Evolutionary conservation across 371 early-diverging fungal species (phyloP).

Genomic region (Syncephalastrum monosporum): DNA sequence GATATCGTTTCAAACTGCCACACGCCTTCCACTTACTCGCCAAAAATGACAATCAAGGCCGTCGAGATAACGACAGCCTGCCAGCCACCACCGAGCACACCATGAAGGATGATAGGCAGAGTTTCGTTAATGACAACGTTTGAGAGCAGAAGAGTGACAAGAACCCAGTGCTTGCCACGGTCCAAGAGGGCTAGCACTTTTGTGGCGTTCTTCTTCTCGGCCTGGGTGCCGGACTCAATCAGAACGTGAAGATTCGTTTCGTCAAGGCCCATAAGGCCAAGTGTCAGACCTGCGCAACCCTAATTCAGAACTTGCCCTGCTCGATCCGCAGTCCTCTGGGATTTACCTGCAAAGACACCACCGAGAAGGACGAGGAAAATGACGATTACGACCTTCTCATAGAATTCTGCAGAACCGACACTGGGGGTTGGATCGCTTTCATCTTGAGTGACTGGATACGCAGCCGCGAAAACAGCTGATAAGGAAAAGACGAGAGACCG

Average conservation of each 20-base stretch:
- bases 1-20: neutral
- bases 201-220: constrained; percentile 66
- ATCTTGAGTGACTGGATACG: constrained; percentile 4
- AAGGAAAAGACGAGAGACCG: too few species aligned
- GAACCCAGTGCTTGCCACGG: constrained; percentile 78
- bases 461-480: constrained; percentile 9
- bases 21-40: constrained; percentile 67
- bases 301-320: neutral
- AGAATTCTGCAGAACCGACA: constrained; percentile 23
- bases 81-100: constrained; percentile 73
- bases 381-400: constrained; percentile 43
- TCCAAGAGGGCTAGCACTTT: constrained; percentile 66
- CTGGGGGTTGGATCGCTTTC: constrained; percentile 4
- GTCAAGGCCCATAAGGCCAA: constrained; percentile 81
- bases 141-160: constrained; percentile 85
- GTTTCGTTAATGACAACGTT: constrained; percentile 95
- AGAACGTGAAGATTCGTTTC: constrained; percentile 67
- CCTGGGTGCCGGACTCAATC: constrained; percentile 65
- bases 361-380: constrained; percentile 60
- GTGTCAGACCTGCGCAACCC: constrained; percentile 64
- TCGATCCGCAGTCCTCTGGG: neutral
- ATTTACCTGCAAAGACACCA: constrained; percentile 71
- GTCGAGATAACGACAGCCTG: constrained; percentile 89
- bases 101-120: constrained; percentile 87
- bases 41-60: constrained; percentile 86